Evolutionary conservation across 371 early-diverging fungal species (phyloP).

Genomic region (Choanephora cucurbitarum): DNA sequence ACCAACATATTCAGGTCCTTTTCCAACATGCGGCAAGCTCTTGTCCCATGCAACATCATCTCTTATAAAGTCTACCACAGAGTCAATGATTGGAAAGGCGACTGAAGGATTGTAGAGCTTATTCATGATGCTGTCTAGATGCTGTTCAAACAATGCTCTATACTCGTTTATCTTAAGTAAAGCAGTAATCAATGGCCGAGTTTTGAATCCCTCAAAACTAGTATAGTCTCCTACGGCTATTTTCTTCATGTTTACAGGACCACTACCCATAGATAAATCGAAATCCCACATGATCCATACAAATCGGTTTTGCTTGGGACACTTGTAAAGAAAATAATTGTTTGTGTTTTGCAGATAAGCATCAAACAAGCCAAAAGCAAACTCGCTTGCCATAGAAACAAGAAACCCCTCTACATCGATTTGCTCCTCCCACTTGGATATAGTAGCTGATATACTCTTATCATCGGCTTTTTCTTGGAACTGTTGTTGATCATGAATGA

Average conservation of each 20-base stretch:
- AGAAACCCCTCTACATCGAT: slow-evolving; percentile 39
- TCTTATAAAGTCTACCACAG: slow-evolving; percentile 14
- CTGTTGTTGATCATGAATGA: slow-evolving; percentile 28
- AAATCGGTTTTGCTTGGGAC: slow-evolving; percentile 20
- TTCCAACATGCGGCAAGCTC: slow-evolving; percentile 17
- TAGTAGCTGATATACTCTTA: neutral
- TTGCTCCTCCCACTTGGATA: slow-evolving; percentile 25
- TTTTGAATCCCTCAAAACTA: slow-evolving; percentile 18
- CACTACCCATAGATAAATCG: slow-evolving; percentile 36
- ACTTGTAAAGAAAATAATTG: slow-evolving; percentile 41
- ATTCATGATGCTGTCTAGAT: slow-evolving; percentile 6
- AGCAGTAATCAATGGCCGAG: slow-evolving; percentile 30
- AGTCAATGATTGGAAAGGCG: slow-evolving; percentile 25
- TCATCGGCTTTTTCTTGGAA: slow-evolving; percentile 13
- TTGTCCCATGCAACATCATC: slow-evolving; percentile 39
- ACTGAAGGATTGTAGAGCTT: slow-evolving; percentile 15
- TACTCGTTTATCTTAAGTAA: slow-evolving; percentile 23
- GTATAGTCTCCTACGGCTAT: slow-evolving; percentile 31
- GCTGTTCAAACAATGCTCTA: slow-evolving; percentile 15
- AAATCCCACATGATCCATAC: slow-evolving; percentile 37
- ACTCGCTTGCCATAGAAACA: slow-evolving; percentile 36
- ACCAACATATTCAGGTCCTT: slow-evolving; percentile 8
- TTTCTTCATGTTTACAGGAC: slow-evolving; percentile 25
- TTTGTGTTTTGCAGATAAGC: slow-evolving; percentile 39
- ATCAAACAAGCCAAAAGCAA: slow-evolving; percentile 34